These are phyloP conservation scores for Teunomyces kruisii DNA, from an alignment of 805 yeast genomes.

Conservation along the genomic window DNA sequence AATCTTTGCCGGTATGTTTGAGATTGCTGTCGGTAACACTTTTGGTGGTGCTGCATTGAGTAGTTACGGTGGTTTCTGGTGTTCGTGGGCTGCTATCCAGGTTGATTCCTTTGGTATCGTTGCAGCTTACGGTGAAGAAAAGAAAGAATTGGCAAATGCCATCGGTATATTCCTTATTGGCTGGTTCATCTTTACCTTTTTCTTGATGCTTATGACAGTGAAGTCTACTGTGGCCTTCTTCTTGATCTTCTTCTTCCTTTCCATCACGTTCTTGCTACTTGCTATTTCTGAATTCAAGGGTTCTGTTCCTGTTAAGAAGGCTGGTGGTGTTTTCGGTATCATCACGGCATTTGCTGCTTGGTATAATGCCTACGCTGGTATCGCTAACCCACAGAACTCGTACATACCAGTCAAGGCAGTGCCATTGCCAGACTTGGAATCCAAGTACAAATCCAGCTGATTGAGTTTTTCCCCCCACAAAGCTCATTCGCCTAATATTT, in stretches of 20 bases:
- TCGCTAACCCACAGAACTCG: slow-evolving; percentile 61
- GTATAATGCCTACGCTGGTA: slow-evolving; percentile 49
- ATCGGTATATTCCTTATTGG: slow-evolving; percentile 39
- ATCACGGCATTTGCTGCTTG: slow-evolving; percentile 44
- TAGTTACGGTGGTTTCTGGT: slow-evolving; percentile 75
- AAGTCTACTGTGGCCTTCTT: slow-evolving; percentile 46
- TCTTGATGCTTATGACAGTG: slow-evolving; percentile 39
- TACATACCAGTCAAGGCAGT: slow-evolving; percentile 51
- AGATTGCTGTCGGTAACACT: slow-evolving; percentile 72
- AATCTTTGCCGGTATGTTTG: slow-evolving; percentile 72
- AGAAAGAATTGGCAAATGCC: slow-evolving; percentile 30
- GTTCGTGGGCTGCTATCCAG: slow-evolving; percentile 64
- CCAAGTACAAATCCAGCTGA: slow-evolving; percentile 1
- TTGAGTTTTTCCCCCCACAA: background rate
- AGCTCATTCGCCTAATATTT: slow-evolving; percentile 1
- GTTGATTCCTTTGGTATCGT: slow-evolving; percentile 38
- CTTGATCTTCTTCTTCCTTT: slow-evolving; percentile 38
- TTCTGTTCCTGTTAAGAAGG: slow-evolving; percentile 29
- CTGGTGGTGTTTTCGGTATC: slow-evolving; percentile 44
- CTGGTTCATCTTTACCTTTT: slow-evolving; percentile 47
- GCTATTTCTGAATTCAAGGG: slow-evolving; percentile 36
- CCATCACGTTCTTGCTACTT: slow-evolving; percentile 41
- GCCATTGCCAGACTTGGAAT: slow-evolving; percentile 47
- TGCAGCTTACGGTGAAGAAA: slow-evolving; percentile 30
- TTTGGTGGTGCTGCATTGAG: slow-evolving; percentile 68